Percentiles rank a stretch among this genome's conserved stretches.
phyloP scores from a whole-genome alignment of 495 filamentous ascomycete species.

The Lindgomyces ingoldianus region DNA sequence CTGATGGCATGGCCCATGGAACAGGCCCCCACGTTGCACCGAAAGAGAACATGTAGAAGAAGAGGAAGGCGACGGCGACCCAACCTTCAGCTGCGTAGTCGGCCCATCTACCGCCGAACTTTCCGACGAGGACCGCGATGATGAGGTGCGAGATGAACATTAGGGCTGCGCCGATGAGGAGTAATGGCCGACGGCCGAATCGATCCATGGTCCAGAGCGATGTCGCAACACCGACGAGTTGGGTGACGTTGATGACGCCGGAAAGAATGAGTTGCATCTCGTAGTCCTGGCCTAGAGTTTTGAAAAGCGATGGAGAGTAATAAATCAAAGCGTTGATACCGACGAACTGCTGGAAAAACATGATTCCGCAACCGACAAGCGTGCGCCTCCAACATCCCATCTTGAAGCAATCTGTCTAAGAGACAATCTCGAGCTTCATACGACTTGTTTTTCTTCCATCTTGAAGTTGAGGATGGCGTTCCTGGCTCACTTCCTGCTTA shows the following conservation, averaged over 20 bases:
- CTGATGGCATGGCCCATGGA: conserved; percentile 37
- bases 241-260: conserved; percentile 59
- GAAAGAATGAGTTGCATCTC: conserved; percentile 62
- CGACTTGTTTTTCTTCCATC: conserved; percentile 5
- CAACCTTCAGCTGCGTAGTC: conserved; percentile 38
- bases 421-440: conserved; percentile 31
- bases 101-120: conserved; percentile 36
- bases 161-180: conserved; percentile 33
- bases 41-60: conserved; percentile 38
- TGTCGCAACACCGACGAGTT: conserved; percentile 42
- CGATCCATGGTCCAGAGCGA: conserved; percentile 41
- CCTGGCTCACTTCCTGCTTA: conserved; percentile 31
- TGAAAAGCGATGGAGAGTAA: conserved; percentile 59
- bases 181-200: conserved; percentile 39
- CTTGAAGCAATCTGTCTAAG: conserved; percentile 43
- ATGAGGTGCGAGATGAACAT: conserved; percentile 42
- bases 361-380: conserved; percentile 55
- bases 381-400: conserved; percentile 58
- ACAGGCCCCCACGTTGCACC: conserved; percentile 35
- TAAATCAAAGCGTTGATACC: conserved; percentile 48
- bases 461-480: conserved; percentile 39
- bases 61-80: conserved; percentile 39
- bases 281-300: conserved; percentile 58
- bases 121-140: conserved; percentile 42
- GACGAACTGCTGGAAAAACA: conserved; percentile 56